Conservation (phyloP, 148 eudicot genomes). For the Agrostemma githago region DNA sequence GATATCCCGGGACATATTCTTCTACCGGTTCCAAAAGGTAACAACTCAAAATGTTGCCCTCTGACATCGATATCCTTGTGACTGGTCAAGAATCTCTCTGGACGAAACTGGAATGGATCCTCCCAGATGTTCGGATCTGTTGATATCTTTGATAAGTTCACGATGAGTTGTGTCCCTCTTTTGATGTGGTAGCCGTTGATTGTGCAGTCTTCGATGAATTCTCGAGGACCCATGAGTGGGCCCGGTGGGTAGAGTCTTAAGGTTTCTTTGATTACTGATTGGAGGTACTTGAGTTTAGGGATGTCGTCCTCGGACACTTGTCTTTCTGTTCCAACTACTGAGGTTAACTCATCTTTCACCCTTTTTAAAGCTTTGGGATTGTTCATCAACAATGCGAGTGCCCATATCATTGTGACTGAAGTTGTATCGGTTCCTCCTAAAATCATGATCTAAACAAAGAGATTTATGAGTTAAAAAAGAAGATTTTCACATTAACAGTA, state of each 20-base stretch:
- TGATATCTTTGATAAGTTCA: constrained; percentile 9
- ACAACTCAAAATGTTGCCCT: constrained; percentile 29
- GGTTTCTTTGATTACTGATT: constrained; percentile 27
- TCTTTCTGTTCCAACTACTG: constrained; percentile 5
- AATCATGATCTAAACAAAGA: constrained; percentile 6
- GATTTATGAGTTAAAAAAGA: no score
- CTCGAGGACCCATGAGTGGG: constrained; percentile 11
- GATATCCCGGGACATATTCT: constrained; percentile 25
- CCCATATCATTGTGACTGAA: constrained; percentile 7
- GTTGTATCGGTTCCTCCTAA: constrained; percentile 19
- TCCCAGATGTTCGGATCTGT: constrained; percentile 7
- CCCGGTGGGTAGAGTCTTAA: constrained; percentile 17
- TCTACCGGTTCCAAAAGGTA: constrained; percentile 37
- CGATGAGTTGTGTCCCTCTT: constrained; percentile 11
- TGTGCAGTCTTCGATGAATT: constrained; percentile 20
- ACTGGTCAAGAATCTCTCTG: constrained; percentile 30
- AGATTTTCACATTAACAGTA: no score
- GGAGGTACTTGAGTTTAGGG: constrained; percentile 12
- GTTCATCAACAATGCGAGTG: constrained; percentile 18
- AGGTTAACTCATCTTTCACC: constrained; percentile 15
- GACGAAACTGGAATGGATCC: constrained; percentile 13
- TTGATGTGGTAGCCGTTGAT: background rate
- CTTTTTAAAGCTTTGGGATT: constrained; percentile 9
- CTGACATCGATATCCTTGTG: constrained; percentile 25
- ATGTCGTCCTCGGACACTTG: constrained; percentile 13